Conservation (phyloP, 2,329 filamentous ascomycete species). For the Apiospora kogelbergensis region DNA sequence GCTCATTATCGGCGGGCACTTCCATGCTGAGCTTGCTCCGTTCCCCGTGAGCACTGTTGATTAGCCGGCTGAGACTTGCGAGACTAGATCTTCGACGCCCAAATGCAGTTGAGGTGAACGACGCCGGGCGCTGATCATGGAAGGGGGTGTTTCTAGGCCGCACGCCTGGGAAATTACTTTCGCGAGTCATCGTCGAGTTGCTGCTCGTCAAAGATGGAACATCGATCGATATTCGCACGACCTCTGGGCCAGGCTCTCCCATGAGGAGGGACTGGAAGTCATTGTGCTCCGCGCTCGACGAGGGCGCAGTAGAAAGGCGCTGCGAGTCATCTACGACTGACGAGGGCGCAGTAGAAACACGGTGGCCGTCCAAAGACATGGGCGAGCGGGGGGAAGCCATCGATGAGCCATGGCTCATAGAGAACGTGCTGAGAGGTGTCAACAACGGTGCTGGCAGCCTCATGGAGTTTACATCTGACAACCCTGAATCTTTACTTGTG, state of each 20-base stretch:
- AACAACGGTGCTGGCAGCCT: conserved; percentile 44
- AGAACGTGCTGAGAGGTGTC: conserved; percentile 62
- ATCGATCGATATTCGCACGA: conserved; percentile 66
- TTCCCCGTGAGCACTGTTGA: conserved; percentile 73
- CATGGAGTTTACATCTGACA: conserved; percentile 50
- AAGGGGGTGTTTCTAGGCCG: conserved; percentile 41
- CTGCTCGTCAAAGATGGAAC: conserved; percentile 75
- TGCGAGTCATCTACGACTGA: conserved; percentile 70
- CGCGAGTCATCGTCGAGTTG: conserved; percentile 73
- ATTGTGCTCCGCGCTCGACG: conserved; percentile 70
- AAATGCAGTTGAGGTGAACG: conserved; percentile 61
- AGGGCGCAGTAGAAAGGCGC: conserved; percentile 72
- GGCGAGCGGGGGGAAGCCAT: conserved; percentile 69
- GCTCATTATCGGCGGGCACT: conserved; percentile 55
- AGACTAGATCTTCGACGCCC: conserved; percentile 74
- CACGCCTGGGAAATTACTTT: conserved; percentile 52
- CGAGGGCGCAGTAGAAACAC: conserved; percentile 73
- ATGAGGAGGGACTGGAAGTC: conserved; percentile 70
- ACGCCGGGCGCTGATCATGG: conserved; percentile 59
- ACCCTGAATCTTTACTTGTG: conserved; percentile 45
- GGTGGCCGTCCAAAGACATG: conserved; percentile 69
- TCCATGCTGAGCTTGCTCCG: conserved; percentile 74
- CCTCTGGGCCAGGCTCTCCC: conserved; percentile 72
- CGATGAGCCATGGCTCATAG: conserved; percentile 64
- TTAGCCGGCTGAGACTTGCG: conserved; percentile 73